Conservation (phyloP, 768 basidiomycete genomes). For the Tylopilus rubrobrunneus region DNA sequence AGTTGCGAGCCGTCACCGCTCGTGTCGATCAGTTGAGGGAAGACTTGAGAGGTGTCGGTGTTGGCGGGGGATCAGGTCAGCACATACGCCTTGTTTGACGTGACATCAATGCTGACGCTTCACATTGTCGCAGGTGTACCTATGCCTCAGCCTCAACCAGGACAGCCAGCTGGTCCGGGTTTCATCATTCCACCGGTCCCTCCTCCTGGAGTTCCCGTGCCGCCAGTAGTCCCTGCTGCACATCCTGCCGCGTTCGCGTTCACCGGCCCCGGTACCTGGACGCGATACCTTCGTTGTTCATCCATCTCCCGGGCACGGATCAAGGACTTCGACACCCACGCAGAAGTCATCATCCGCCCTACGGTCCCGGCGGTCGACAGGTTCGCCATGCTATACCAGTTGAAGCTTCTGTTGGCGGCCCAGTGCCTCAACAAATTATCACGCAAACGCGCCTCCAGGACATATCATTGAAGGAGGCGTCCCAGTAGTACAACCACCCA, state of each 20-base stretch:
- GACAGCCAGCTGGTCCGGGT: conserved; percentile 1
- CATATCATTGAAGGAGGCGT: conserved; percentile 10
- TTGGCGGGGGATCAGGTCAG: conserved; percentile 40
- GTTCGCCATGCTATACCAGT: conserved; percentile 17
- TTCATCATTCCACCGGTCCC: conserved; percentile 26
- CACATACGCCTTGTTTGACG: background rate
- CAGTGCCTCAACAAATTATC: conserved; percentile 9
- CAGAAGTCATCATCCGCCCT: conserved; percentile 18
- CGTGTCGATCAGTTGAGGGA: conserved; percentile 50
- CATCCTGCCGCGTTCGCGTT: conserved; percentile 20
- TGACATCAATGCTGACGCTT: background rate
- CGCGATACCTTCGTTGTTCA: conserved; percentile 13
- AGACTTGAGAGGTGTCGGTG: conserved; percentile 42
- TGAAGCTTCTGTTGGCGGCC: conserved; percentile 2
- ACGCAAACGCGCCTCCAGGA: conserved; percentile 22
- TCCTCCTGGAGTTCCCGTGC: conserved; percentile 12
- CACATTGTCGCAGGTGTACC: conserved; percentile 14
- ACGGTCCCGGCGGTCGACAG: conserved; percentile 11
- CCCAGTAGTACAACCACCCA: background rate
- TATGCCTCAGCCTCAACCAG: conserved; percentile 22
- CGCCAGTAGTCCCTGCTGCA: conserved; percentile 15
- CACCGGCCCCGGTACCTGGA: conserved; percentile 19
- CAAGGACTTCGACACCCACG: conserved; percentile 24
- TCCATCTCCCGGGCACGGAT: conserved; percentile 10
- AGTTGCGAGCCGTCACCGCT: conserved; percentile 61